Base-by-base conservation (phyloP, 768 basidiomycete species). In the Suillus clintonianus region DNA sequence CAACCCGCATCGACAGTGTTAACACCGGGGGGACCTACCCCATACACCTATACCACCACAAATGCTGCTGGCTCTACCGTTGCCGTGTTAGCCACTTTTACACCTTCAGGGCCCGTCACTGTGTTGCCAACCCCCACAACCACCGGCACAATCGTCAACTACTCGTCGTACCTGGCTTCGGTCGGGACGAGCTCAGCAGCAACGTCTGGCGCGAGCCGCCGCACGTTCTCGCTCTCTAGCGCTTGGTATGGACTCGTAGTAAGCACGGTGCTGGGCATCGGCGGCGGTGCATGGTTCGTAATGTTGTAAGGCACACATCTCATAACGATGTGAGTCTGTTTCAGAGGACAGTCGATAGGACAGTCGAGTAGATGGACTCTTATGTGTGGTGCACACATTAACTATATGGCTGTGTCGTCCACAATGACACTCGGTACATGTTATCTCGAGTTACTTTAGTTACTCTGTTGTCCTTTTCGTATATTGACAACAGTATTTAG, bases 31-130 rank as follows among this genome's bases (percentile, higher is more conserved):
- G 85, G 81, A 2, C 80, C 80, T 34, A 86, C 82, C 0, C 83
- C 83, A 0, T 86, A 78, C 69, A 72, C 72, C 2, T 86, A 85
- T 65, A 85, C 84, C 36, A 86, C 85, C 0, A 76, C 72, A 60
- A 66, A 79, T 48, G 77, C 77, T 57, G 62, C 51, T 24, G 77
- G 78, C 6, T 39, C 78, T 41, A 63, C 70, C 6, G 65, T 68
- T 39, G 67, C 65, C 1, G 0, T 66, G 34, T 43, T 66, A 41
- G 77, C 69, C 57, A 55, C 68, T 42, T 78, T 78, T 65, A 78
- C 74, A 0, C 77, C 77, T 30, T 75, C 77, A 8, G 74, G 65
- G 0, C 76, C 78, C 60, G 63, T 64, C 19, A 65, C 68, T 32
- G 70, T 67, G 10, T 70, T 74, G 5, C 78, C 77, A 15, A 27